Conservation (phyloP, 106 monocot genomes). For the Hemerocallis citrina region DNA sequence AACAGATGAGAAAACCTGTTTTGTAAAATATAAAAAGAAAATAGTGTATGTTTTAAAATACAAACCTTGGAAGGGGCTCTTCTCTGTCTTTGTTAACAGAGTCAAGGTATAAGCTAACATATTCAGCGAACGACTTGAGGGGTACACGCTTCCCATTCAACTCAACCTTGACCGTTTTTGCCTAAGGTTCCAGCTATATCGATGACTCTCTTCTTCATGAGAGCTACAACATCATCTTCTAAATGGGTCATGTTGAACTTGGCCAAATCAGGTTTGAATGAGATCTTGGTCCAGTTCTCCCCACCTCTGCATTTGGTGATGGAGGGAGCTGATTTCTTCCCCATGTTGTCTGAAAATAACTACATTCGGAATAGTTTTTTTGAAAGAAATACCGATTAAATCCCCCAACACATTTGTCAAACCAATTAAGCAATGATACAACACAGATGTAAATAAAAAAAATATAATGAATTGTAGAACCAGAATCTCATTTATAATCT, state of each 20-base stretch:
- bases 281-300: conserved; percentile 94
- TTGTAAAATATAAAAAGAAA: no score
- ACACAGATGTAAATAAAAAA: no score
- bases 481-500: no score
- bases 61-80: conserved; percentile 63
- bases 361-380: no score
- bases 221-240: conserved; percentile 85
- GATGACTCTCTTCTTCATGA: conserved; percentile 95
- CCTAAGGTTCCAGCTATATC: conserved; percentile 92
- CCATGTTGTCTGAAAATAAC: conserved; percentile 90
- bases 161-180: conserved; percentile 83
- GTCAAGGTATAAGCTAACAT: conserved; percentile 69
- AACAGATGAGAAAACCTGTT: no score
- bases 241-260: conserved; percentile 87
- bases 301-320: conserved; percentile 74
- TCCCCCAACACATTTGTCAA: no score
- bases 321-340: conserved; percentile 55
- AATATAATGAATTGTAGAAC: no score
- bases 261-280: conserved; percentile 85
- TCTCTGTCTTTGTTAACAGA: conserved; percentile 46
- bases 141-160: conserved; percentile 68
- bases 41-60: no score
- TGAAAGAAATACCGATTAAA: no score
- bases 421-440: no score
- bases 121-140: conserved; percentile 67